Evolutionary conservation across 2,329 filamentous ascomycete species (phyloP).

Genomic region (Sclerotinia borealis): DNA sequence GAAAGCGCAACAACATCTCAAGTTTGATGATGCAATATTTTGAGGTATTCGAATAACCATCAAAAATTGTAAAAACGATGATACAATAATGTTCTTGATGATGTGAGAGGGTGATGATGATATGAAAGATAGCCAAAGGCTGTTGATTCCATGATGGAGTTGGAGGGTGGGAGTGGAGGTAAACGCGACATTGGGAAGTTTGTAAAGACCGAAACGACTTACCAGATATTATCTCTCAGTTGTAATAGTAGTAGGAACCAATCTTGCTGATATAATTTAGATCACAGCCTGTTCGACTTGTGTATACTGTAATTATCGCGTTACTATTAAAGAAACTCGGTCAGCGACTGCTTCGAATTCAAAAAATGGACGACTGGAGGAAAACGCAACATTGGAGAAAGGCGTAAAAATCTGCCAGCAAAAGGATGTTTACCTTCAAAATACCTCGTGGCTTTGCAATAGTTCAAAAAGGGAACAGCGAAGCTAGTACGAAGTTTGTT

Average conservation of each 20-base stretch:
- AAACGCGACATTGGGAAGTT: not conserved
- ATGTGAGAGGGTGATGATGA: not conserved
- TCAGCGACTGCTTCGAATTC: not conserved
- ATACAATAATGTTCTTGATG: not conserved
- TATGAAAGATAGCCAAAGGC: not conserved
- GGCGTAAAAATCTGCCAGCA: not conserved
- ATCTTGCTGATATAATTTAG: not conserved
- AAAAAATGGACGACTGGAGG: not conserved
- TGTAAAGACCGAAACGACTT: not conserved
- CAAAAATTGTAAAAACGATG: not conserved
- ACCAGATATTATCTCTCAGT: not conserved
- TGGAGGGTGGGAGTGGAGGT: not conserved
- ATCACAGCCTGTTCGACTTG: not conserved
- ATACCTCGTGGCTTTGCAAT: not conserved
- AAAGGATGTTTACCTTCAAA: not conserved
- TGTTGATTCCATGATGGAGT: not conserved
- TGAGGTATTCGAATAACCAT: not conserved
- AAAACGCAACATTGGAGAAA: not conserved
- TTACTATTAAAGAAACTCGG: not conserved
- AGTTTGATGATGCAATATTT: not conserved
- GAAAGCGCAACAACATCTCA: not conserved
- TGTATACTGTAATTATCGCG: not conserved
- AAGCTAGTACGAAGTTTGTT: not conserved
- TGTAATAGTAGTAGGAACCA: not conserved
- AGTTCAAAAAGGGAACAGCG: not conserved